A percentile compares a stretch with the other conserved stretches of the same genome.
Evolutionary conservation across 2,329 filamentous ascomycete genomes (phyloP).

Genomic region (Colletotrichum endophyticum): DNA sequence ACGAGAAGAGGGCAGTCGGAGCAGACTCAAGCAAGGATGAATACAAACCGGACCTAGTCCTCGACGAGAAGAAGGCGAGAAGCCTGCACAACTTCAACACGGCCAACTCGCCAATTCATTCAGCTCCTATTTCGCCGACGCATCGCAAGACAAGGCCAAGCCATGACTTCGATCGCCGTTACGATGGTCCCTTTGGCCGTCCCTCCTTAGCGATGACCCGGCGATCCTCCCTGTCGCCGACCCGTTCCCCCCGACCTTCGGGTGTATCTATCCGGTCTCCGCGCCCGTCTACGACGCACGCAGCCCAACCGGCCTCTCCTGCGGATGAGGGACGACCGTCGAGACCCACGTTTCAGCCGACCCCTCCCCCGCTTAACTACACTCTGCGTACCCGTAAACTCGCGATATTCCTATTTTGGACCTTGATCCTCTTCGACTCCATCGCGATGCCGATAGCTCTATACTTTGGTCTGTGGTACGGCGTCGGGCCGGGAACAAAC

Average conservation of each 20-base stretch:
- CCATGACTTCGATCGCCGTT: constrained; percentile 19
- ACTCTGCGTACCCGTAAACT: constrained; percentile 45
- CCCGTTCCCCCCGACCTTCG: background rate
- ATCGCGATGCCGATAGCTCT: constrained; percentile 62
- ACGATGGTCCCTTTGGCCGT: constrained; percentile 19
- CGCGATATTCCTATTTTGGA: constrained; percentile 64
- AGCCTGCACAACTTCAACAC: background rate
- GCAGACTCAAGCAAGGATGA: background rate
- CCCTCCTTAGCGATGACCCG: constrained; percentile 2
- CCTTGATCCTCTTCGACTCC: constrained; percentile 62
- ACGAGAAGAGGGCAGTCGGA: background rate
- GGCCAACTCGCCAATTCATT: background rate
- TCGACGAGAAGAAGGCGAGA: background rate
- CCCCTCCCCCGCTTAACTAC: constrained; percentile 22
- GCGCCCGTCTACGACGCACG: background rate
- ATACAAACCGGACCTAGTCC: background rate
- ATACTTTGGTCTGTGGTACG: constrained; percentile 67
- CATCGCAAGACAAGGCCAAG: background rate
- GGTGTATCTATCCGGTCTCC: background rate
- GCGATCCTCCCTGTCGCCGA: background rate
- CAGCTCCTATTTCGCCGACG: background rate
- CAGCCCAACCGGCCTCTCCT: background rate
- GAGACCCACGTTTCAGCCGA: background rate
- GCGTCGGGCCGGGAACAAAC: constrained; percentile 31
- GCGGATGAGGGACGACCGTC: background rate